These are phyloP conservation scores for Paramecium sonneborni DNA, from an alignment of 73 alveolate genomes.

Conservation along the genomic window DNA sequence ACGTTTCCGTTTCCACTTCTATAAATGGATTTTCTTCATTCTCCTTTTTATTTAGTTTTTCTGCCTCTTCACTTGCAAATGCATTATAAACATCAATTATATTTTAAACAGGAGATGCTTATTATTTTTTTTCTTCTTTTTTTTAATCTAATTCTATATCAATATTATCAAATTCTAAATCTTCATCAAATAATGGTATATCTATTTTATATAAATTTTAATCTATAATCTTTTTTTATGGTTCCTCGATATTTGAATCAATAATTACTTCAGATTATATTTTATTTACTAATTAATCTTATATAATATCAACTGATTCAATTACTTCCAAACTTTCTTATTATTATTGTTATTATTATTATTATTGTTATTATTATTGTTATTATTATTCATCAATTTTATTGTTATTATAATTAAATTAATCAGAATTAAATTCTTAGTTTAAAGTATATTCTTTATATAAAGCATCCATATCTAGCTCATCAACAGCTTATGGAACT, in stretches of 20 bases:
- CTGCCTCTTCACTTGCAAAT: not conserved
- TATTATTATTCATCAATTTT: not conserved
- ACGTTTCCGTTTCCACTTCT: not conserved
- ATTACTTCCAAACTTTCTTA: not conserved
- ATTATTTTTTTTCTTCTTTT: not conserved
- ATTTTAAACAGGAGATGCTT: not conserved
- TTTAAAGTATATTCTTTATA: not conserved
- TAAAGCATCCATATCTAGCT: not conserved
- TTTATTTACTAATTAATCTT: not conserved
- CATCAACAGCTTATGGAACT: not conserved
- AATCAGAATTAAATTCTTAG: not conserved
- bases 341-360: not conserved
- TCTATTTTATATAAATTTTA: not conserved
- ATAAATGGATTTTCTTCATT: not conserved
- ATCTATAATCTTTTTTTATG: not conserved
- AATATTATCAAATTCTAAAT: not conserved
- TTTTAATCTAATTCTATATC: not conserved
- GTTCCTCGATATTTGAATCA: not conserved
- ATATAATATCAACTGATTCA: not conserved
- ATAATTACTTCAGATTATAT: not conserved
- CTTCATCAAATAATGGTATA: not conserved
- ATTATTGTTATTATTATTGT: not conserved
- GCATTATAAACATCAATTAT: not conserved
- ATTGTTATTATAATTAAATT: not conserved
- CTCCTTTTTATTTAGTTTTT: not conserved